These are phyloP conservation scores for Penicillium sp. DNA, from an alignment of 2,329 filamentous ascomycete genomes.

Conservation along the genomic window DNA sequence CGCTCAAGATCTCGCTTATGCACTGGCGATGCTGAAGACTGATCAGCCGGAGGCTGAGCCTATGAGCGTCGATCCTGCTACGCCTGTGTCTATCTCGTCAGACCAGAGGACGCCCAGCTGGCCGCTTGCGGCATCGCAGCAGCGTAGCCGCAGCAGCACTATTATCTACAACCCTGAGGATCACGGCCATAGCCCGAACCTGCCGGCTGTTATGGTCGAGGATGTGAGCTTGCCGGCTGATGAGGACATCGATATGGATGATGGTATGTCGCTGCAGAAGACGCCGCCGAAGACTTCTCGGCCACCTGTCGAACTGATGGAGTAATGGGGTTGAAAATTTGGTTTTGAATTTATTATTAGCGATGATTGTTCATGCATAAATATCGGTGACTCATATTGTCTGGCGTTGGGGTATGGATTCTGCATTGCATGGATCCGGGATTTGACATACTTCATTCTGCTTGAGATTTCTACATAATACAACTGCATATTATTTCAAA, in stretches of 20 bases:
- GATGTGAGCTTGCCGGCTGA: constrained; percentile 54
- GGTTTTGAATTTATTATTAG: constrained; percentile 17
- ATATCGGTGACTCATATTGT: constrained; percentile 8
- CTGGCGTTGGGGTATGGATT: constrained; percentile 17
- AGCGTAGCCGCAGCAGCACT: constrained; percentile 55
- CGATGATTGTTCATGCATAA: constrained; percentile 11
- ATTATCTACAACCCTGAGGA: constrained; percentile 64
- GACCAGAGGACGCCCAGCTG: constrained; percentile 35
- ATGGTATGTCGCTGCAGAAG: constrained; percentile 36
- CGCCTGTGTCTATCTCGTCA: constrained; percentile 36
- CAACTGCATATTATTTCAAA: not conserved
- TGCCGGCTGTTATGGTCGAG: constrained; percentile 65
- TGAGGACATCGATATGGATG: constrained; percentile 43
- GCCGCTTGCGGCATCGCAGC: constrained; percentile 30
- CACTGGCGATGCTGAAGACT: constrained; percentile 53
- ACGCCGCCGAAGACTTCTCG: constrained; percentile 54
- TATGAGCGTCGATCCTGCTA: constrained; percentile 29
- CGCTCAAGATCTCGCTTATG: constrained; percentile 60
- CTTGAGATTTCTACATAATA: not conserved
- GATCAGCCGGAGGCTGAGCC: constrained; percentile 18
- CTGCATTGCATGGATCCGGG: not conserved
- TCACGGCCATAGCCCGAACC: constrained; percentile 58
- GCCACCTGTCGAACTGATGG: constrained; percentile 59
- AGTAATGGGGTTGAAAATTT: constrained; percentile 22
- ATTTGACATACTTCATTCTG: not conserved